Evolutionary conservation across 495 filamentous ascomycete genomes (phyloP).

Genomic region (Hypoxylon fragiforme): DNA sequence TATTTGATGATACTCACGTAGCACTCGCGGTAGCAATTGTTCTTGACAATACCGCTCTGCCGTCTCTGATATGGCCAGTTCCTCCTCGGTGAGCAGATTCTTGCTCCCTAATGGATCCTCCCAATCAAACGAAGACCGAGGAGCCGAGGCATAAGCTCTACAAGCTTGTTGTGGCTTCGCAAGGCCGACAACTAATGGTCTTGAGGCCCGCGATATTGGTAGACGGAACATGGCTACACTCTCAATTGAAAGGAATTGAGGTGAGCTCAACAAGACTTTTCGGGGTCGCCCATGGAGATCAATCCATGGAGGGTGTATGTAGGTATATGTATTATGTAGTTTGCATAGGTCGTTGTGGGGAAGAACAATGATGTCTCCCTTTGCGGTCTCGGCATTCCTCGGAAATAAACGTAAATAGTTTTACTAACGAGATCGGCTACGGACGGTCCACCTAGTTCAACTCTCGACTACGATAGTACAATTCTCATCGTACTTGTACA

Average conservation of each 20-base stretch:
- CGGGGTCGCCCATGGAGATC: constrained; percentile 12
- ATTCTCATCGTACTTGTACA: too few species aligned
- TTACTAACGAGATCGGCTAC: constrained; percentile 14
- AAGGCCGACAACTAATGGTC: constrained; percentile 17
- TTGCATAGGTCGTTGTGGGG: not conserved
- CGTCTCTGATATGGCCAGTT: constrained; percentile 84
- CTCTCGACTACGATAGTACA: not conserved
- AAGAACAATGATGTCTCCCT: constrained; percentile 11
- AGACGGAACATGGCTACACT: constrained; percentile 33
- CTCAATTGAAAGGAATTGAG: constrained; percentile 23
- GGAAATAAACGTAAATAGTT: constrained; percentile 1
- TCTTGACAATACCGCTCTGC: constrained; percentile 94
- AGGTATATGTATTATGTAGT: not conserved
- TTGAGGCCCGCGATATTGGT: constrained; percentile 22
- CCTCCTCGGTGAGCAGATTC: constrained; percentile 82
- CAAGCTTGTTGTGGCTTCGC: constrained; percentile 6
- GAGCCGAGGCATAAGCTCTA: constrained; percentile 43
- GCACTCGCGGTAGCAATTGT: constrained; percentile 76
- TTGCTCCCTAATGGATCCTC: constrained; percentile 80
- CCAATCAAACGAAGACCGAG: constrained; percentile 76
- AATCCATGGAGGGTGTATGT: not conserved
- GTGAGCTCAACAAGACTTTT: constrained; percentile 2
- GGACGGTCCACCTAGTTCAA: not conserved
- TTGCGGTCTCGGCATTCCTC: constrained; percentile 13
- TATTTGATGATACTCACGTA: constrained; percentile 63